A percentile compares a stretch with the other conserved stretches of the same genome.
Conservation (phyloP, 352 stramenopile species). For the Phytophthora idaei region DNA sequence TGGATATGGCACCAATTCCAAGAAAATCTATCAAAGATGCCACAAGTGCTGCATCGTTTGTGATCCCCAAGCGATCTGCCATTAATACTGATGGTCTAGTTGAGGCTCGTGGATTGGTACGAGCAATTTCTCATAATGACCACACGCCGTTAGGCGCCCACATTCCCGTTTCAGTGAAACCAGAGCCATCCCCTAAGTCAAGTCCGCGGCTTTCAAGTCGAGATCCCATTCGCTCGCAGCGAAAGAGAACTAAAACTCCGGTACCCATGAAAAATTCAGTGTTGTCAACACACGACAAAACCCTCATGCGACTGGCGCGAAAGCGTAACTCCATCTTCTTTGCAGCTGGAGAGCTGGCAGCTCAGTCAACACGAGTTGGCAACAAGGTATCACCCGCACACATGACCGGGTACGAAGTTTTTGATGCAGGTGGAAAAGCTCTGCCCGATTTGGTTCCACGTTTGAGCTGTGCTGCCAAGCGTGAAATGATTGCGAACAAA, state of each 20-base stretch:
- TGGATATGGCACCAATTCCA: conserved; percentile 31
- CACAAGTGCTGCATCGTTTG: conserved; percentile 16
- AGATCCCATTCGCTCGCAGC: conserved; percentile 12
- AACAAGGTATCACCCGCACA: conserved; percentile 4
- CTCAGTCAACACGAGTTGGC: not conserved
- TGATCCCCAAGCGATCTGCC: conserved; percentile 28
- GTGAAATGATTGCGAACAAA: conserved; percentile 21
- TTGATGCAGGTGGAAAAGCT: conserved; percentile 16
- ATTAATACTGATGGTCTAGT: not conserved
- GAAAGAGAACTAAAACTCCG: conserved; percentile 40
- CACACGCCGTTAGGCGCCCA: not conserved
- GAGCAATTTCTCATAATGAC: conserved; percentile 2
- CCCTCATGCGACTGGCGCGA: conserved; percentile 47
- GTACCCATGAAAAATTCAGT: conserved; percentile 36
- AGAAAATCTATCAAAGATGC: conserved; percentile 15
- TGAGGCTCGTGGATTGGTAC: not conserved
- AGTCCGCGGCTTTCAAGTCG: conserved; percentile 10
- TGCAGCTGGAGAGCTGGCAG: conserved; percentile 11
- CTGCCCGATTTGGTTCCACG: conserved; percentile 26
- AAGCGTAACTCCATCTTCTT: conserved; percentile 56
- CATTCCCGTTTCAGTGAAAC: conserved; percentile 4
- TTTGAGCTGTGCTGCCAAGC: conserved; percentile 23
- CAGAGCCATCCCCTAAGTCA: not conserved
- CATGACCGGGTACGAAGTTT: conserved; percentile 30
- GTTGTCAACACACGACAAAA: conserved; percentile 34